These are phyloP conservation scores for Gliomastix tumulicola DNA, from an alignment of 2,329 filamentous ascomycete species.

Conservation along the genomic window DNA sequence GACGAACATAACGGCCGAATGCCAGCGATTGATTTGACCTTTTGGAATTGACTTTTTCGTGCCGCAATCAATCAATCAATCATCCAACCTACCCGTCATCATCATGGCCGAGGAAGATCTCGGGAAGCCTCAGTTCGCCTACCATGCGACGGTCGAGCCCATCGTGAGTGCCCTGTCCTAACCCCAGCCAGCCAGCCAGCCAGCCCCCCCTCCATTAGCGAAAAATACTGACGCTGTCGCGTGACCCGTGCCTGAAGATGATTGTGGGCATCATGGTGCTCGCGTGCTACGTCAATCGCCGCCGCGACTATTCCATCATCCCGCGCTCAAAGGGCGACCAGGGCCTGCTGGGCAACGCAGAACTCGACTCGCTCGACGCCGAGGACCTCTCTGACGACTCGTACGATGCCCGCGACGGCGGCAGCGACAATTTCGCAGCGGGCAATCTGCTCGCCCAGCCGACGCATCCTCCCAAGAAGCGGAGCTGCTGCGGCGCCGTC, in stretches of 20 bases:
- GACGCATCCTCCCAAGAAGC: constrained; percentile 36
- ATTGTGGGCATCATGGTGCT: constrained; percentile 18
- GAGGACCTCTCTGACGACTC: constrained; percentile 8
- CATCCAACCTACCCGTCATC: no score
- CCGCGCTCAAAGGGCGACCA: constrained; percentile 10
- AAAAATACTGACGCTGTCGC: no score
- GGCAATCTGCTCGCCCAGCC: constrained; percentile 7
- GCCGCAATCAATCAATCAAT: no score
- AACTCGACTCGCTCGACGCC: constrained; percentile 12
- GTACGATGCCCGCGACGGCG: no score
- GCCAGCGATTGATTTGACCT: no score
- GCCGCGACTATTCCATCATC: constrained; percentile 13
- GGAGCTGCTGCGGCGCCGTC: constrained; percentile 39
- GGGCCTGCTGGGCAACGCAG: constrained; percentile 14
- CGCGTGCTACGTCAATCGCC: constrained; percentile 18
- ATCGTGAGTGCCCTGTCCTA: constrained; percentile 10
- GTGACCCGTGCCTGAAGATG: no score
- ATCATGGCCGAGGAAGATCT: constrained; percentile 10
- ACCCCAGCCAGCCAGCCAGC: no score
- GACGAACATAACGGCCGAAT: no score
- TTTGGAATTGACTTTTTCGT: no score
- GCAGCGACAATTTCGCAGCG: constrained; percentile 7
- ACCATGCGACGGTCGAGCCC: constrained; percentile 15
- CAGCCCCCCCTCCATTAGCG: no score
- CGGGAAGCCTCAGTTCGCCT: constrained; percentile 17